Base-by-base conservation (phyloP, 2,329 filamentous ascomycete genomes). In the Tolypocladium paradoxum region DNA sequence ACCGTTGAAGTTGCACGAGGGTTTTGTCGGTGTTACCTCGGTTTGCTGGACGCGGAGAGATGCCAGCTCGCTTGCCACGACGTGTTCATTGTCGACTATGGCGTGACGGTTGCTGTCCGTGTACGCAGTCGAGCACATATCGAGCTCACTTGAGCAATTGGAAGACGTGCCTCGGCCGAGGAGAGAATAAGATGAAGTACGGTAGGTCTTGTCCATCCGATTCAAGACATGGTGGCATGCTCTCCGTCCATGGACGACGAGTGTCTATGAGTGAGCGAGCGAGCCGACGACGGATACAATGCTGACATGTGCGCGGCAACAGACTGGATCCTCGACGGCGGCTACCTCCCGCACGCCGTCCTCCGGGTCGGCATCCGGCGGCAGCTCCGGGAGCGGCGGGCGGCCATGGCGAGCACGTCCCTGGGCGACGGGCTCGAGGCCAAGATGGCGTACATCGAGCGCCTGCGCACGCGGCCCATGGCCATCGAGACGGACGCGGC, bases 401-500 rank as follows among this genome's bases (percentile, higher is more conserved):
- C 69, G 37, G 72, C 73, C 38, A 84, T 87, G 58, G 67, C 73
- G 29, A 72, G 72, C 11, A 75, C 76, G 2, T 78, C 78, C 18
- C 72, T 83, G 4, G 69, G 72, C 52, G 72, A 75, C 29, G 75
- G 73, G 18, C 79, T 79, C 55, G 73, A 75, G 54, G 74, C 74
- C 54, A 88, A 87, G 65, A 83, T 85, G 77, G 69, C 70, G 27
- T 87, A 84, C 63, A 74, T 88, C 12, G 71, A 79, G 50, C 67
- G 74, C 4, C 72, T 87, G n/a, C 75, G 81, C 22, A 72, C 69
- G 18, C 73, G 77, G 36, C 83, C 83, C 12, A 87, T 88, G 57
- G 85, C 84, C n/a, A 77, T 87, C 59, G 81, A 85, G 65, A 86
- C 83, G 1, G 75, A 73, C 4, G 70, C 75, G 2, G 84, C 85